phyloP scores from a whole-genome alignment of 2,329 filamentous ascomycete genomes.

The Pseudonectria foliicola region DNA sequence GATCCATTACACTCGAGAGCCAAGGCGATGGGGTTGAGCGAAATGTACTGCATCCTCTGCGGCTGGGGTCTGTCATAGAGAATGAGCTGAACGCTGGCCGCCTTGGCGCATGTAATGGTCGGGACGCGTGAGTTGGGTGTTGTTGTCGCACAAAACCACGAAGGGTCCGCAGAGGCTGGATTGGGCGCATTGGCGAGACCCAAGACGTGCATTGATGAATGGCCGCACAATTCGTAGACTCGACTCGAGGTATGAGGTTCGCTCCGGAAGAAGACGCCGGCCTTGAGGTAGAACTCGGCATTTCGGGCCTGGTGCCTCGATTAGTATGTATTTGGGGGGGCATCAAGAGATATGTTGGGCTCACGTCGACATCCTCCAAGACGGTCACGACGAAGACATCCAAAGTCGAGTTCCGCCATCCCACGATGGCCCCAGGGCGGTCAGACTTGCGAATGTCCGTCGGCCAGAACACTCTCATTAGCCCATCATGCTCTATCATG shows the following conservation, averaged over 20 bases:
- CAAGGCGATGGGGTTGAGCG: slow-evolving; percentile 78
- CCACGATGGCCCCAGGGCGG: slow-evolving; percentile 78
- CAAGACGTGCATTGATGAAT: slow-evolving; percentile 75
- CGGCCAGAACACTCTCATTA: slow-evolving; percentile 99
- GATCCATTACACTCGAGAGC: slow-evolving; percentile 68
- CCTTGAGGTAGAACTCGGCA: slow-evolving; percentile 81
- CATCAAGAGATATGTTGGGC: slow-evolving; percentile 19
- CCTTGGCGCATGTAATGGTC: slow-evolving; percentile 63
- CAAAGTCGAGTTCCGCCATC: slow-evolving; percentile 87
- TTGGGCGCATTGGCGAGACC: slow-evolving; percentile 66
- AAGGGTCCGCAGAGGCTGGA: slow-evolving; percentile 49
- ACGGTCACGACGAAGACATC: slow-evolving; percentile 89
- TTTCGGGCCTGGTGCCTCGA: slow-evolving; percentile 51
- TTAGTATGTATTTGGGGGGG: slow-evolving; percentile 15
- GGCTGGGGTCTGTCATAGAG: slow-evolving; percentile 83
- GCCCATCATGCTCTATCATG: slow-evolving; percentile 71
- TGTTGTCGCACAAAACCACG: slow-evolving; percentile 58
- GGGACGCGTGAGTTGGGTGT: slow-evolving; percentile 52
- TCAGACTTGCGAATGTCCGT: slow-evolving; percentile 69
- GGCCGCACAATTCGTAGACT: slow-evolving; percentile 79
- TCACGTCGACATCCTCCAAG: slow-evolving; percentile 82
- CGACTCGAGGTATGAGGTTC: slow-evolving; percentile 72
- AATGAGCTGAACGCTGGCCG: slow-evolving; percentile 75
- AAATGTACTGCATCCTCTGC: slow-evolving; percentile 91
- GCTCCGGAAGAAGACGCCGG: slow-evolving; percentile 76